A percentile compares a stretch with the other conserved stretches of the same genome.
Evolutionary conservation across 139 green algal species (phyloP).

Genomic region (Chlamydomonas schloesseri): DNA sequence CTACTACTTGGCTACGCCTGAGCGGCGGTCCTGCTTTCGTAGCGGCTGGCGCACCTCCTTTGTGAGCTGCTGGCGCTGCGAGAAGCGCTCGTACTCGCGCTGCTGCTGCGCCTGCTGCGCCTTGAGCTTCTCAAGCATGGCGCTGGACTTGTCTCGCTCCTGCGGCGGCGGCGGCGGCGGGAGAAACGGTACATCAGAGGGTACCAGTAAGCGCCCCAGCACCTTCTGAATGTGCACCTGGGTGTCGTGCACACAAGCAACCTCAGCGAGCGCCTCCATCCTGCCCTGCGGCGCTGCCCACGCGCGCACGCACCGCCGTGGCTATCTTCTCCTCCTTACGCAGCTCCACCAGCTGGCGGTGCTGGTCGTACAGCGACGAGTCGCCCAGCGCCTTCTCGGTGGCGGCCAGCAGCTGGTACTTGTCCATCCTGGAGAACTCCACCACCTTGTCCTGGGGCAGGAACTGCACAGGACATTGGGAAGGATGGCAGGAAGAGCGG

Average conservation of each 20-base stretch:
- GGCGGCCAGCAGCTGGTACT: conserved; percentile 85
- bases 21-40: not conserved
- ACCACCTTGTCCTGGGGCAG: conserved; percentile 95
- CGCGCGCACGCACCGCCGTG: conserved; percentile 23
- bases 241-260: too few relatives aligned
- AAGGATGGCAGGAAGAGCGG: not conserved
- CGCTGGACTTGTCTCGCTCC: not conserved
- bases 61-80: conserved; percentile 52
- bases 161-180: too few relatives aligned
- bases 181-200: too few relatives aligned
- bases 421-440: conserved; percentile 89
- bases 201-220: too few relatives aligned
- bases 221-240: too few relatives aligned
- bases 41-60: conserved; percentile 33
- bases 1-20: too few relatives aligned
- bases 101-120: conserved; percentile 69
- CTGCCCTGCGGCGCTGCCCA: too few relatives aligned
- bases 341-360: conserved; percentile 75
- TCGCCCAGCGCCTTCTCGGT: conserved; percentile 94
- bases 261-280: too few relatives aligned
- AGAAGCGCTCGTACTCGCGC: conserved; percentile 78
- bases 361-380: conserved; percentile 75
- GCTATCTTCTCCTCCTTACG: conserved; percentile 45
- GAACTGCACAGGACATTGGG: conserved; percentile 76
- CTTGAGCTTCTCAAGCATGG: conserved; percentile 48